phyloP scores from a whole-genome alignment of 768 basidiomycete species.

The Suillus paluster region DNA sequence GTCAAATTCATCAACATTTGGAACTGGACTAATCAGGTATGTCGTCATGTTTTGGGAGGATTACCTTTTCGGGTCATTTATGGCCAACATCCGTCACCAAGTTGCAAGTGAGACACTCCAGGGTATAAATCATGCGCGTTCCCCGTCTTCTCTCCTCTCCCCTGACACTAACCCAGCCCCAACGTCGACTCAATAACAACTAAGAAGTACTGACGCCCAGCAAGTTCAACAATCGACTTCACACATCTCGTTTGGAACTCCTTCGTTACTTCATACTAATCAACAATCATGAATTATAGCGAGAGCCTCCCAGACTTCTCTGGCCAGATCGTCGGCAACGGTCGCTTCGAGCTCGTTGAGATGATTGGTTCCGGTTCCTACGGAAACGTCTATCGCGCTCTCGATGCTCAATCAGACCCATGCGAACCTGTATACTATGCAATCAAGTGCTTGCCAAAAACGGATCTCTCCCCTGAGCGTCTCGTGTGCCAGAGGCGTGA shows the following conservation, averaged over 20 bases:
- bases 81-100: not conserved
- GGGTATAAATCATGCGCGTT: not conserved
- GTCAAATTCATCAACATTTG: too few species aligned
- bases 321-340: slow-evolving; percentile 56
- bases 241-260: not conserved
- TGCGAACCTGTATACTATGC: slow-evolving; percentile 55
- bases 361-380: slow-evolving; percentile 77
- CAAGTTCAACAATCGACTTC: slow-evolving; percentile 3
- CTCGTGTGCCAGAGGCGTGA: slow-evolving; percentile 70
- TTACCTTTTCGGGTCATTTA: not conserved
- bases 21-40: not conserved
- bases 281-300: slow-evolving; percentile 4
- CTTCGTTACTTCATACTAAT: slow-evolving; percentile 7
- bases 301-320: slow-evolving; percentile 51
- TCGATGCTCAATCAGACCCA: slow-evolving; percentile 49
- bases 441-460: slow-evolving; percentile 75
- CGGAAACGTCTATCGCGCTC: slow-evolving; percentile 76
- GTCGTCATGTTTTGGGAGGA: not conserved
- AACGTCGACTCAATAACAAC: slow-evolving; percentile 4
- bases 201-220: slow-evolving; percentile 4
- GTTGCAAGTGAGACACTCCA: not conserved
- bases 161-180: slow-evolving; percentile 4
- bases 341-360: slow-evolving; percentile 62
- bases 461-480: slow-evolving; percentile 56
- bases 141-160: not conserved